Conservation (phyloP, 495 filamentous ascomycete species). For the Neurospora sp. region DNA sequence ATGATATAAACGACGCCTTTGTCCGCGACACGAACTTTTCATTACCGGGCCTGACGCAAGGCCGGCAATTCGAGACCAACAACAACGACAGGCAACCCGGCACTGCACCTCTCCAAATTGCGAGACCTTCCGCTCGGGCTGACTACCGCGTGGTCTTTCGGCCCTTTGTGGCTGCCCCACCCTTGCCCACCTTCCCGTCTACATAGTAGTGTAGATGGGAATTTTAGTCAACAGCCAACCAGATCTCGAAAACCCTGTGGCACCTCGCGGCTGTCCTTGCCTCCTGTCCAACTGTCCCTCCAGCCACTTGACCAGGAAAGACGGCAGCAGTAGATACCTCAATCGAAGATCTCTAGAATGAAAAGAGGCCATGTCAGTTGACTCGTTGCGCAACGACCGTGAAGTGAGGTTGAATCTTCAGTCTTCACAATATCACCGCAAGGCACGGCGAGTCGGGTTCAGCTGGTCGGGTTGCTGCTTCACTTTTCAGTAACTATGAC, state of each 20-base stretch:
- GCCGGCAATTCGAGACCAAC: neutral
- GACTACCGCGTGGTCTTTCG: neutral
- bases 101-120: neutral
- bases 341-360: neutral
- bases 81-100: neutral
- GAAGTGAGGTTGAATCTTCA: neutral
- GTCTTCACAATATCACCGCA: neutral
- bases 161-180: neutral
- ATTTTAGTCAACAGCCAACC: constrained; percentile 1
- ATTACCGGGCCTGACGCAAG: neutral
- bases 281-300: neutral
- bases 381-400: neutral
- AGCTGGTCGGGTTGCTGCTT: neutral
- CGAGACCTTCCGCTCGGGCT: neutral
- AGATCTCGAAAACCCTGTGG: neutral
- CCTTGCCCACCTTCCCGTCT: constrained; percentile 3
- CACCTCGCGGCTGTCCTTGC: neutral
- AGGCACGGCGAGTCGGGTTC: neutral
- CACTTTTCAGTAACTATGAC: neutral
- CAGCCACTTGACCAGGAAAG: neutral
- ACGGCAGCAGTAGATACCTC: neutral
- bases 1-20: neutral
- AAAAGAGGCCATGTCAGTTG: neutral
- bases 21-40: neutral
- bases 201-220: neutral